phyloP scores from a whole-genome alignment of 495 filamentous ascomycete genomes.

The Lentithecium fluviatile region DNA sequence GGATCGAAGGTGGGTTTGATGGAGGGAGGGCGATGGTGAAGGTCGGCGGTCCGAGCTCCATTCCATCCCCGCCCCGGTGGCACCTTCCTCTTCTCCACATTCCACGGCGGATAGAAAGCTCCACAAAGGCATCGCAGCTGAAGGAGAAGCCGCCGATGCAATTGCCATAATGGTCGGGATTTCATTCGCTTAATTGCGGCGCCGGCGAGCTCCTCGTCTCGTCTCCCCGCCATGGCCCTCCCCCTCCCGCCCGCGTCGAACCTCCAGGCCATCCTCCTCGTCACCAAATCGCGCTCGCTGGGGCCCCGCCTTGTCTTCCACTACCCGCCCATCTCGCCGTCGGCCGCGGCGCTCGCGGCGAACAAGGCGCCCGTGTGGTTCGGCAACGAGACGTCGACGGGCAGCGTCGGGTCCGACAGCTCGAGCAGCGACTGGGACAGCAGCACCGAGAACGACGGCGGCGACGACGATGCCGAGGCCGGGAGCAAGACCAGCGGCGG shows the following conservation, averaged over 20 bases:
- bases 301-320: slow-evolving; percentile 81
- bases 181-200: too few species aligned
- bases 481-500: slow-evolving; percentile 42
- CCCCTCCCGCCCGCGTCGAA: slow-evolving; percentile 49
- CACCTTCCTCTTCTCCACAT: too few species aligned
- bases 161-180: too few species aligned
- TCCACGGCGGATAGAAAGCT: too few species aligned
- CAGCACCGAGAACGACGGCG: slow-evolving; percentile 53
- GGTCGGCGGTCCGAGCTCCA: too few species aligned
- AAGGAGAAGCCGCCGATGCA: too few species aligned
- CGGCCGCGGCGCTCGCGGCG: slow-evolving; percentile 40
- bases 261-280: slow-evolving; percentile 76
- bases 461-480: slow-evolving; percentile 37
- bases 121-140: too few species aligned
- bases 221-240: slow-evolving; percentile 27
- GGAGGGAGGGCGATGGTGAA: too few species aligned
- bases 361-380: slow-evolving; percentile 31
- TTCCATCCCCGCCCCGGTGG: too few species aligned
- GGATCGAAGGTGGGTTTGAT: too few species aligned
- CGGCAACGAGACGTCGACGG: slow-evolving; percentile 40
- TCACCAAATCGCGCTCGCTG: slow-evolving; percentile 76
- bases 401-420: slow-evolving; percentile 39
- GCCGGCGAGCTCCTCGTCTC: too few species aligned
- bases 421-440: slow-evolving; percentile 46
- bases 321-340: slow-evolving; percentile 66